Evolutionary conservation across 257 asterid genomes (phyloP), one percentile per base, ranked within the genome.

Genomic region (Eustoma russellianum): DNA sequence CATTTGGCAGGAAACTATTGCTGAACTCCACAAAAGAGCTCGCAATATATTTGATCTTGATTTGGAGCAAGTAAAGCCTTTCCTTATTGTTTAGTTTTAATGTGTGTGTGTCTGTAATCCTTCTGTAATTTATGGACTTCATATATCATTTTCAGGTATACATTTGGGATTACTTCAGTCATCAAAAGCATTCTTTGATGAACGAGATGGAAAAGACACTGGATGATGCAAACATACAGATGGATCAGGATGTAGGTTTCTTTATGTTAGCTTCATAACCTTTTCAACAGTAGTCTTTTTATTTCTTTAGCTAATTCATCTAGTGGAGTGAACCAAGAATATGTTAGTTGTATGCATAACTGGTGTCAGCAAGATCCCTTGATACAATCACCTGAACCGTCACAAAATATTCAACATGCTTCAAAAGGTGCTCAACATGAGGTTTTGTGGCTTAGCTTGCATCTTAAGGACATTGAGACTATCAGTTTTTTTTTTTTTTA

Each of bases 181-280:
- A 81, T 55, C 86, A 72, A 57, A 92, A 81, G 70, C 97, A 92
- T 69, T 78, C 95, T 43, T 68, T 92, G 85, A 83, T 91, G 97
- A 83, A 72, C 68, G 95, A 92, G 73, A 79, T 92, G 94, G 97
- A 79, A 51, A 92, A 85, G 77, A 82, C 93, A 5, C 95, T 92
- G 44, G 95, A 82, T 69, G 94, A 88, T 77, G 95, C 97, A 57
- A 92, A 92, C 72, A 85, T 92, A 63, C 98, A 92, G 75, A 92
- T 92, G 98, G 98, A 88, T 76, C 97, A 92, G 86, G 97, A 92
- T 78, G 97, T 88, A 68, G 65, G 98, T 79, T 68, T 73, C 61
- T 47, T 46, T 56, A 7, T 49, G 17, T 56, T 50, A 51, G 28
- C 14, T 63, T 61, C 47, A 34, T 16, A 50, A 1, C 43, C 43